These are phyloP conservation scores for Monosporascus sp. DNA, from an alignment of 2,329 filamentous ascomycete species.

Conservation along the genomic window DNA sequence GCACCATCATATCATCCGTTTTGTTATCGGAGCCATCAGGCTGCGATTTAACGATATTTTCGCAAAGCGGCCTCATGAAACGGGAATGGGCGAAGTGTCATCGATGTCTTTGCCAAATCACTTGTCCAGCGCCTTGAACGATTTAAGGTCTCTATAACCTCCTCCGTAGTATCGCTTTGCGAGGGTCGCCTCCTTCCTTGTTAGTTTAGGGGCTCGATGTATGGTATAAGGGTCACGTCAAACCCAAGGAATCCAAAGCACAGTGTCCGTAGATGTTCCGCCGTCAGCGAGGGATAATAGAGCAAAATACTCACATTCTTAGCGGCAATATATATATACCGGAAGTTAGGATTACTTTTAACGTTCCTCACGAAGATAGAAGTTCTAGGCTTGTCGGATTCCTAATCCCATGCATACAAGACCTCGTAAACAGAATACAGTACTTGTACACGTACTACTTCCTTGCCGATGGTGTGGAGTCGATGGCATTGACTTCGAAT, in stretches of 20 bases:
- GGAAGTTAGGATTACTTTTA: slow-evolving; percentile 41
- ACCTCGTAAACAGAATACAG: slow-evolving; percentile 45
- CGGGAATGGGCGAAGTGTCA: slow-evolving; percentile 53
- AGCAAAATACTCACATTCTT: slow-evolving; percentile 35
- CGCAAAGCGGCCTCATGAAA: slow-evolving; percentile 56
- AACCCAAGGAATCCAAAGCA: slow-evolving; percentile 52
- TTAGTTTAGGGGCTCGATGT: too few relatives aligned
- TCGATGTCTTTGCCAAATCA: slow-evolving; percentile 56
- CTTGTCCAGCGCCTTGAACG: slow-evolving; percentile 57
- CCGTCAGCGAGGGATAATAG: not conserved
- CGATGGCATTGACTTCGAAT: slow-evolving; percentile 48
- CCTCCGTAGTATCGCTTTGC: slow-evolving; percentile 61
- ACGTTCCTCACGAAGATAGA: slow-evolving; percentile 38
- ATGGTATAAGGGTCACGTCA: slow-evolving; percentile 31
- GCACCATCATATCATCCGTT: slow-evolving; percentile 27
- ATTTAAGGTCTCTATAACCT: slow-evolving; percentile 53
- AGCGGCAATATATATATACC: slow-evolving; percentile 49
- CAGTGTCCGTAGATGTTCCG: slow-evolving; percentile 12
- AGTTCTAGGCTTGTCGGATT: slow-evolving; percentile 40
- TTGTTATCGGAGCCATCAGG: slow-evolving; percentile 21
- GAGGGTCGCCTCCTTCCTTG: slow-evolving; percentile 37
- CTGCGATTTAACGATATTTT: slow-evolving; percentile 38
- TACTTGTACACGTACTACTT: slow-evolving; percentile 40
- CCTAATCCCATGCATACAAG: slow-evolving; percentile 43
- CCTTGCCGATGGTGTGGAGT: slow-evolving; percentile 40